These are phyloP conservation scores for Psilocybe azurescens DNA, from an alignment of 768 basidiomycete genomes.

Conservation along the genomic window DNA sequence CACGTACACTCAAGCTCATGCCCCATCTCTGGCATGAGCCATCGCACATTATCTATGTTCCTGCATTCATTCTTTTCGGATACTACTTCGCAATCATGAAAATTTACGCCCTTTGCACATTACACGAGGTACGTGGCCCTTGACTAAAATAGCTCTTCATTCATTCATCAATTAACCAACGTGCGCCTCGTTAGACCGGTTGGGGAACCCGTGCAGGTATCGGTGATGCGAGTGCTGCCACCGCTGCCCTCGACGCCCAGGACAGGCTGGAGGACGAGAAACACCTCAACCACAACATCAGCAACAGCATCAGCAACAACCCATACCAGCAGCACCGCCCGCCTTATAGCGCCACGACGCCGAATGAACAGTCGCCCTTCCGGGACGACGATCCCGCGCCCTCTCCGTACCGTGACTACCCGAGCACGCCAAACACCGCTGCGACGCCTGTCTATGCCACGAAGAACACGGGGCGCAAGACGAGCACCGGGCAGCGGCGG, in stretches of 20 bases:
- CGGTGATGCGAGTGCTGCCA: conserved; percentile 80
- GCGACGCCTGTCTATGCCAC: conserved; percentile 28
- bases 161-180: neutral
- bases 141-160: neutral
- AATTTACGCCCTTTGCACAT: conserved; percentile 85
- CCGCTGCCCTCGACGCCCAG: conserved; percentile 61
- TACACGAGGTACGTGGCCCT: conserved; percentile 74
- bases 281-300: conserved; percentile 20
- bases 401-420: conserved; percentile 26
- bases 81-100: conserved; percentile 98
- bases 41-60: conserved; percentile 78
- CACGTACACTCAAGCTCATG: conserved; percentile 80
- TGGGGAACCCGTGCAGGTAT: conserved; percentile 96
- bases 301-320: conserved; percentile 16
- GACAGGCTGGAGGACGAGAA: conserved; percentile 38
- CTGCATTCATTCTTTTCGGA: conserved; percentile 87
- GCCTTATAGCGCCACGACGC: neutral
- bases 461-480: conserved; percentile 19
- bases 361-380: conserved; percentile 32
- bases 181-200: conserved; percentile 60
- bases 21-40: conserved; percentile 84
- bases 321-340: conserved; percentile 29
- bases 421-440: conserved; percentile 21
- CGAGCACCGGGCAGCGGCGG: conserved; percentile 24
- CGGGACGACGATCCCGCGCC: conserved; percentile 12